Evolutionary conservation across 2,329 filamentous ascomycete genomes (phyloP), one percentile per base, ranked within the genome.

Genomic region (Rutstroemia sp.): DNA sequence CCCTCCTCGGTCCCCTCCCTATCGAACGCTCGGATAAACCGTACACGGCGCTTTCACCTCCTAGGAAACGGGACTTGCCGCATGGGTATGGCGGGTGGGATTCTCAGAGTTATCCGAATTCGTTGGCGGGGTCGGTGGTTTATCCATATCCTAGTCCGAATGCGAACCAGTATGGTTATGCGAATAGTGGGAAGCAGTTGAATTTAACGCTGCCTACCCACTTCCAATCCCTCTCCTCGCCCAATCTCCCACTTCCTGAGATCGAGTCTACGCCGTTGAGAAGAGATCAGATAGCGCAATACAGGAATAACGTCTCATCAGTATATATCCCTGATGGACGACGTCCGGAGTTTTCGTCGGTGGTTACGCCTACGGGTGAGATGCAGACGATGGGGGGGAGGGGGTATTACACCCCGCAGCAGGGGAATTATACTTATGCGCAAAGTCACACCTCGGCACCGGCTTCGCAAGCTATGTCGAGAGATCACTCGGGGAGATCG

Each of bases 1-100:
- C 60, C 1, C 57, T 59, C 51, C 58, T 62, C 46, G 66, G 61
- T 21, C 59, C 61, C 1, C 49, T 64, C 8, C 65, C 65, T 2
- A 37, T 63, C 6, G 64, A 68, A 42, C 50, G 38, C 37, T 54
- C 44, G 14, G 17, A 38, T 7, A 23, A 42, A 16, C 23, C 57
- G 1, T 56, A 51, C 5, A 44, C 46, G 4, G 50, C 53, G 4
- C 37, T 59, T 8, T 46, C 56, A 1, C 52, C 57, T 5, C 9
- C 42, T 50, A 51, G 39, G 10, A 59, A 60, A 50, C 56, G 45
- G 4, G 52, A 52, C 50, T 42, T 54, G 25, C 60, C 57, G 25
- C 62, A 61, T 37, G 56, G 59, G 19, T 62, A 63, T 45, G 34
- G 27, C 6, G 44, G 25, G 5, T 61, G 59, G 57, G 23, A 64